Base-by-base conservation (phyloP, 2,329 filamentous ascomycete genomes). In the Arthrobotrys conoides region DNA sequence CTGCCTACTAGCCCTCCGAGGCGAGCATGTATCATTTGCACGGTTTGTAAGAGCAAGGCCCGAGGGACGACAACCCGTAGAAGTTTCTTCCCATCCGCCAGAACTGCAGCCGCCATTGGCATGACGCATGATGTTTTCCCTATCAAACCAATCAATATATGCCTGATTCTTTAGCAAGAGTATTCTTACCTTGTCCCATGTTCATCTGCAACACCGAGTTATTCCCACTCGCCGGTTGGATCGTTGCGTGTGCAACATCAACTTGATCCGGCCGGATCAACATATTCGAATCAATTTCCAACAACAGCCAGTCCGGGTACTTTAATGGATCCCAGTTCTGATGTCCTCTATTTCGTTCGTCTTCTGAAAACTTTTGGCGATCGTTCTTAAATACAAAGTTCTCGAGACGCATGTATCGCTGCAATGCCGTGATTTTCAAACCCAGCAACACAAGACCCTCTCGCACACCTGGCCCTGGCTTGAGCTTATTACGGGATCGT, bases 251-350 rank as follows among this genome's bases (percentile, higher is more conserved):
- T 0, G 90, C 88, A 64, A 93, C 89, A 0, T 87, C 82, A 1
- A 87, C 85, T 81, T 93, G 91, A 0, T 89, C 86, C 0, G 85
- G 81, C 0, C 92, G 87, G 5, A 93, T 89, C 6, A 90, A 81
- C 1, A 93, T 83, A 73, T 91, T 87, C 0, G 87, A 85, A 63
- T 93, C 91, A 14, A 93, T 87, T 79, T 92, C 91, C 0, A 93
- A 83, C 0, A 93, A 84, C 0, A 93, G 82, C 88, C 90, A 92
- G 81, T 93, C 90, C 0, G 89, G 85, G 41, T 87, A 83, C 0
- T 88, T 16, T 6, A 18, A 6, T 9, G 44, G n/a, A 8, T 46
- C 18, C 18, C 18, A 18, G n/a, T 46, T 67, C 38, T 69, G 24
- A 8, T 55, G 20, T 10, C 69, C 69, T 22, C 1, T 3, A 46